These are phyloP conservation scores for Neurospora intermedia DNA, from an alignment of 495 filamentous ascomycete species.

Conservation along the genomic window DNA sequence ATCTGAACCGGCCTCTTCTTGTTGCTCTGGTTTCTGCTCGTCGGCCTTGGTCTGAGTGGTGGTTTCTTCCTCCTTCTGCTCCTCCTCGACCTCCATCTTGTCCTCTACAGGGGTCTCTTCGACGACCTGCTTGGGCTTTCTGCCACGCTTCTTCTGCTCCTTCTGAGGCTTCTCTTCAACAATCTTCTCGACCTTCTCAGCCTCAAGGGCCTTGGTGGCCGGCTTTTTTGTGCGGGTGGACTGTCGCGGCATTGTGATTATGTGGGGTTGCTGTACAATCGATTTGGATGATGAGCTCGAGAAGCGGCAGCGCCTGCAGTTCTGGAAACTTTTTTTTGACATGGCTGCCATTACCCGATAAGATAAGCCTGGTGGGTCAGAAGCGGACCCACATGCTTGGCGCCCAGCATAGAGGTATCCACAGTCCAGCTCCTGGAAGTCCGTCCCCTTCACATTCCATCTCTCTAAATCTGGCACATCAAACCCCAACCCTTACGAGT, in stretches of 20 bases:
- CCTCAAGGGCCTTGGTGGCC: conserved; percentile 15
- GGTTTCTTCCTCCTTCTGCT: conserved; percentile 3
- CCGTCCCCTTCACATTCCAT: background rate
- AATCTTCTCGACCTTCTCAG: conserved; percentile 8
- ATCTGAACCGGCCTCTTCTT: conserved; percentile 18
- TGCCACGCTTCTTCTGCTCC: conserved; percentile 52
- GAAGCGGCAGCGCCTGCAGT: background rate
- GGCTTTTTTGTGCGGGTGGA: conserved; percentile 14
- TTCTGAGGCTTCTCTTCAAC: conserved; percentile 48
- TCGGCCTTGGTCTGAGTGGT: conserved; percentile 29
- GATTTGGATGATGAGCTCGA: conserved; percentile 6
- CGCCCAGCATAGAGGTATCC: background rate
- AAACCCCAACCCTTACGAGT: background rate
- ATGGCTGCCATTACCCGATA: conserved; percentile 15
- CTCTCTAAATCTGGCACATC: background rate
- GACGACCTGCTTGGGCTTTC: conserved; percentile 22
- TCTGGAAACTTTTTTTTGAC: conserved; percentile 22
- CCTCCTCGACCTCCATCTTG: conserved; percentile 16
- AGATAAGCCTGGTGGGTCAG: conserved; percentile 14
- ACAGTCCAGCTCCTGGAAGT: background rate
- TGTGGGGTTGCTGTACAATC: conserved; percentile 4
- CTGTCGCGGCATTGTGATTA: background rate
- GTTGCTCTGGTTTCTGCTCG: conserved; percentile 16
- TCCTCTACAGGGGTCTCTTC: conserved; percentile 14
- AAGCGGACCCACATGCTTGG: background rate